These are phyloP conservation scores for Biscogniauxia mediterranea DNA, from an alignment of 2,329 filamentous ascomycete genomes.

Conservation along the genomic window DNA sequence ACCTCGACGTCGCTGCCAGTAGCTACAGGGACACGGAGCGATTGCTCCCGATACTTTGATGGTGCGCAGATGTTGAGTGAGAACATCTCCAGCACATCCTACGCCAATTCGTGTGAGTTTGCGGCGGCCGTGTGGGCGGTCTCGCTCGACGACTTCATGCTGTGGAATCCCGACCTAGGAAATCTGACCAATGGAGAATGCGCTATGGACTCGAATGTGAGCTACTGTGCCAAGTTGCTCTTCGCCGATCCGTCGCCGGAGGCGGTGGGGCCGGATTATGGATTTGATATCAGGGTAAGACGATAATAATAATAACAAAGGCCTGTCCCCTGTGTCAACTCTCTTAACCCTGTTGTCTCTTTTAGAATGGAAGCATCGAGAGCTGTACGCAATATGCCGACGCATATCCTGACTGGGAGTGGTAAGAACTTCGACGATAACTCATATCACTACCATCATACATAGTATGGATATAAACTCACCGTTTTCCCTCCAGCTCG, in stretches of 20 bases:
- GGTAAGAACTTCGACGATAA: too few species aligned
- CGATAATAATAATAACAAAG: too few species aligned
- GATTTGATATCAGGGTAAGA: not conserved
- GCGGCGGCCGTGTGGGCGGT: not conserved
- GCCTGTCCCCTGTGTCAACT: too few species aligned
- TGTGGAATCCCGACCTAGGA: constrained; percentile 9
- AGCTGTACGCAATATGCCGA: constrained; percentile 4
- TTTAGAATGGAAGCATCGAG: not conserved
- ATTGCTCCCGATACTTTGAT: too few species aligned
- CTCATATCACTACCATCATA: too few species aligned
- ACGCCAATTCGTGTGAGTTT: constrained; percentile 1
- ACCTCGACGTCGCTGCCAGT: too few species aligned
- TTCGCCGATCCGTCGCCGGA: constrained; percentile 1
- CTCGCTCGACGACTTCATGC: not conserved
- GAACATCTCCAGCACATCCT: too few species aligned
- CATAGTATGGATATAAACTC: too few species aligned
- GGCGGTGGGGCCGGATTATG: not conserved
- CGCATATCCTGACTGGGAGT: not conserved
- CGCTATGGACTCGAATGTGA: not conserved
- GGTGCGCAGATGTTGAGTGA: too few species aligned
- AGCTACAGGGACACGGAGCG: too few species aligned
- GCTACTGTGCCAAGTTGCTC: constrained; percentile 5
- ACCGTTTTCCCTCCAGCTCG: not conserved
- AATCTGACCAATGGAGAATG: not conserved
- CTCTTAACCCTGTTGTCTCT: not conserved